Conservation (phyloP, 1,139 yeast species). For the Williopsis jadinii region DNA sequence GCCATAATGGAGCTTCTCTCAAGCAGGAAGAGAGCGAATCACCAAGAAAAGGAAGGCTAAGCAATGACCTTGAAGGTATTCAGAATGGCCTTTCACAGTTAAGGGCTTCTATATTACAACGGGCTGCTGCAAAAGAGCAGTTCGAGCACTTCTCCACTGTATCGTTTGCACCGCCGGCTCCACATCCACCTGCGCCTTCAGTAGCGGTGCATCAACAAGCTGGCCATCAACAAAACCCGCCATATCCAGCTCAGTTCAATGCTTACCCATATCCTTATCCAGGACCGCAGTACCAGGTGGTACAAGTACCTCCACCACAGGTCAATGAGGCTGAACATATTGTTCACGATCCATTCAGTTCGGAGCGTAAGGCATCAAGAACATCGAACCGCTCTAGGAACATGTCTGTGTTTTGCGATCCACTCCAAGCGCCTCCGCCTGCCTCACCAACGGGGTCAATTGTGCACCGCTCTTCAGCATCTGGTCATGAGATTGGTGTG, state of each 20-base stretch:
- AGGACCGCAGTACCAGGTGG: constrained; percentile 6
- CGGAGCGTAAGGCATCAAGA: constrained; percentile 22
- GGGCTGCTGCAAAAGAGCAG: constrained; percentile 19
- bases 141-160: constrained; percentile 15
- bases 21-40: constrained; percentile 10
- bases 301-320: constrained; percentile 1
- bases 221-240: constrained; percentile 7
- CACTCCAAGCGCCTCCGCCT: constrained; percentile 26
- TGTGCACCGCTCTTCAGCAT: too few species aligned
- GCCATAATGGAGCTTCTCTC: constrained; percentile 3
- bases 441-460: constrained; percentile 1
- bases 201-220: constrained; percentile 3
- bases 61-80: constrained; percentile 12
- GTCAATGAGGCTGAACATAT: constrained; percentile 5
- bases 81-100: constrained; percentile 22
- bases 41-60: constrained; percentile 10
- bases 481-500: too few species aligned
- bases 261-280: constrained; percentile 21
- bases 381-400: constrained; percentile 24
- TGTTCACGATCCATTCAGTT: constrained; percentile 23
- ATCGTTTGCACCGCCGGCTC: constrained; percentile 20
- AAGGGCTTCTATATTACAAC: constrained; percentile 21
- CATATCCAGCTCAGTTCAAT: not conserved
- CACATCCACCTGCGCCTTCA: constrained; percentile 7
- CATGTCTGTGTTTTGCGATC: constrained; percentile 29